These are phyloP conservation scores for Daphne laureola DNA, from an alignment of 441 rosid genomes.

Conservation along the genomic window DNA sequence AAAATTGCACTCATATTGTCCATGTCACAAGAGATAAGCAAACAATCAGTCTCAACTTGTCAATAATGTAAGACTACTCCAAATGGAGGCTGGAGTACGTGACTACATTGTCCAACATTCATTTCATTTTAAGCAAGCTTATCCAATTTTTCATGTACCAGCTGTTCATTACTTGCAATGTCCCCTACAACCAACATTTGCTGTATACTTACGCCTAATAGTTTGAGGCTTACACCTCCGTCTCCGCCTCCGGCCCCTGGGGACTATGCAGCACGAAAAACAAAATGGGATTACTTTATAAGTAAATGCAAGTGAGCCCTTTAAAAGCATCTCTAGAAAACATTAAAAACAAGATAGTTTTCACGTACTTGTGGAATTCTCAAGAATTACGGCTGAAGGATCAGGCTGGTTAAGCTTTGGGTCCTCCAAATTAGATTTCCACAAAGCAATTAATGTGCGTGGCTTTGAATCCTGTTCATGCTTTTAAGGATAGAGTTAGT, in stretches of 20 bases:
- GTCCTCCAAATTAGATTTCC: constrained; percentile 86
- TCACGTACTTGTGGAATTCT: constrained; percentile 58
- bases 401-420: constrained; percentile 60
- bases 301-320: constrained; percentile 13
- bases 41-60: not conserved
- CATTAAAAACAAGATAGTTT: constrained; percentile 15
- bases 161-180: constrained; percentile 9
- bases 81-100: constrained; percentile 28
- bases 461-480: constrained; percentile 78
- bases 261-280: constrained; percentile 50
- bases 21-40: not conserved
- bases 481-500: constrained; percentile 3
- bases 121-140: not conserved
- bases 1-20: constrained; percentile 4
- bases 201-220: constrained; percentile 69
- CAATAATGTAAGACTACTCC: constrained; percentile 7
- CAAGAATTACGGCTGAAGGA: constrained; percentile 67
- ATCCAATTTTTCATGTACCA: not conserved
- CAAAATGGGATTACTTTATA: constrained; percentile 34
- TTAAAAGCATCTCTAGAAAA: constrained; percentile 14
- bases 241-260: constrained; percentile 75
- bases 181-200: constrained; percentile 25
- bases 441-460: constrained; percentile 58
- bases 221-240: constrained; percentile 59
- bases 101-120: constrained; percentile 7